These are phyloP conservation scores for Ambispora gerdemannii DNA, from an alignment of 192 early-diverging fungal genomes.

Conservation along the genomic window DNA sequence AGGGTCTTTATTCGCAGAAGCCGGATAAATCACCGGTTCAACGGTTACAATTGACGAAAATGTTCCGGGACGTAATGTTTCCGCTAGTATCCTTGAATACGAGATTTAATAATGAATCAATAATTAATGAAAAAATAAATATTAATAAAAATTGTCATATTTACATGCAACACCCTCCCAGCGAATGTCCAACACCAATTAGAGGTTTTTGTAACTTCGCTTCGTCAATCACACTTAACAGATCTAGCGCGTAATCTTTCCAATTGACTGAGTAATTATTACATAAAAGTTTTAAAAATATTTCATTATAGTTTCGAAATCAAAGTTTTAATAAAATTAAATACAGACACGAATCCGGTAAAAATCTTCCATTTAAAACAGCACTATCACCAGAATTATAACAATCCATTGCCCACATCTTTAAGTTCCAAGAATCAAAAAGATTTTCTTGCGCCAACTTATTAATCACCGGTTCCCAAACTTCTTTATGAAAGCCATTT, in stretches of 20 bases:
- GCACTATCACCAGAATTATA: slow-evolving; percentile 61
- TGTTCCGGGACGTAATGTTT: slow-evolving; percentile 32
- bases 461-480: slow-evolving; percentile 51
- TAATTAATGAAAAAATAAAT: slow-evolving; percentile 11
- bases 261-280: slow-evolving; percentile 44
- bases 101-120: slow-evolving; percentile 6
- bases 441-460: slow-evolving; percentile 20
- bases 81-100: slow-evolving; percentile 31
- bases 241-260: slow-evolving; percentile 51
- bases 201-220: slow-evolving; percentile 37
- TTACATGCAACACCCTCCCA: slow-evolving; percentile 40
- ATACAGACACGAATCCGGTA: slow-evolving; percentile 39
- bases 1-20: slow-evolving; percentile 5
- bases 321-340: no score
- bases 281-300: neutral
- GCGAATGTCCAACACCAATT: slow-evolving; percentile 60
- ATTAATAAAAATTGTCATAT: slow-evolving; percentile 12
- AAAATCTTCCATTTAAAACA: slow-evolving; percentile 42
- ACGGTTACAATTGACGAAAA: slow-evolving; percentile 38
- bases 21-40: slow-evolving; percentile 40
- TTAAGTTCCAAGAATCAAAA: slow-evolving; percentile 35
- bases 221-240: slow-evolving; percentile 44
- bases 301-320: neutral
- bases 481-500: slow-evolving; percentile 59
- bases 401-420: slow-evolving; percentile 52